Conservation (phyloP, 768 basidiomycete genomes). For the Serendipita indica region DNA sequence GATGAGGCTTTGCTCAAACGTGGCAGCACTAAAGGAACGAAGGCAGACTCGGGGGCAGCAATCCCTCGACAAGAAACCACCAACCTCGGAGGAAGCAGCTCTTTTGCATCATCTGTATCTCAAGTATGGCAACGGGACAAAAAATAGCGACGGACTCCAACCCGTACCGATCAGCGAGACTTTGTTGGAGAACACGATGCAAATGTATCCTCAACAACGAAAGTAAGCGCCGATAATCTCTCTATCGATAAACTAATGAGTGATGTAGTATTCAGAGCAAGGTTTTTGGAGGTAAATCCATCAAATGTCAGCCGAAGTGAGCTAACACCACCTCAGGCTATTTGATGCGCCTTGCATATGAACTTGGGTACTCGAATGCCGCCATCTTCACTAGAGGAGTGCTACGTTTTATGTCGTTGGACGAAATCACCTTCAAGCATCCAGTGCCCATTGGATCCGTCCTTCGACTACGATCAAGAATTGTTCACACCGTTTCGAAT, state of each 20-base stretch:
- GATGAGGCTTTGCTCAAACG: neutral
- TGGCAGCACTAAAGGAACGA: conserved; percentile 45
- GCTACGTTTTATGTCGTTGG: conserved; percentile 60
- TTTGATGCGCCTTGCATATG: conserved; percentile 55
- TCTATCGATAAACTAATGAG: neutral
- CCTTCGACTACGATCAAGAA: conserved; percentile 52
- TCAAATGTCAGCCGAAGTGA: neutral
- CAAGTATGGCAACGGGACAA: conserved; percentile 35
- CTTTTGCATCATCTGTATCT: conserved; percentile 58
- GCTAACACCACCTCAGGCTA: conserved; percentile 24
- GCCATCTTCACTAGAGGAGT: conserved; percentile 48
- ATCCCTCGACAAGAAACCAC: conserved; percentile 59
- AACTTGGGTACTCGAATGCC: conserved; percentile 64
- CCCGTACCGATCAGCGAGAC: conserved; percentile 67
- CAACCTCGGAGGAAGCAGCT: conserved; percentile 50
- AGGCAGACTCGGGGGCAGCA: conserved; percentile 38
- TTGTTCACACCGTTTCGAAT: conserved; percentile 43
- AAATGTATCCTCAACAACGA: conserved; percentile 78
- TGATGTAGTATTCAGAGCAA: conserved; percentile 56
- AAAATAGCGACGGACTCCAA: conserved; percentile 25
- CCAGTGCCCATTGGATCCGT: conserved; percentile 79
- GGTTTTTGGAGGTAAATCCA: conserved; percentile 51
- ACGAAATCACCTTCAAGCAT: conserved; percentile 61
- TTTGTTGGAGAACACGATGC: conserved; percentile 46
- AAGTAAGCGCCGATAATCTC: conserved; percentile 31